A percentile compares a stretch with the other conserved stretches of the same genome.
phyloP scores from a whole-genome alignment of 2,329 filamentous ascomycete species.

The Alternaria metachromatica region DNA sequence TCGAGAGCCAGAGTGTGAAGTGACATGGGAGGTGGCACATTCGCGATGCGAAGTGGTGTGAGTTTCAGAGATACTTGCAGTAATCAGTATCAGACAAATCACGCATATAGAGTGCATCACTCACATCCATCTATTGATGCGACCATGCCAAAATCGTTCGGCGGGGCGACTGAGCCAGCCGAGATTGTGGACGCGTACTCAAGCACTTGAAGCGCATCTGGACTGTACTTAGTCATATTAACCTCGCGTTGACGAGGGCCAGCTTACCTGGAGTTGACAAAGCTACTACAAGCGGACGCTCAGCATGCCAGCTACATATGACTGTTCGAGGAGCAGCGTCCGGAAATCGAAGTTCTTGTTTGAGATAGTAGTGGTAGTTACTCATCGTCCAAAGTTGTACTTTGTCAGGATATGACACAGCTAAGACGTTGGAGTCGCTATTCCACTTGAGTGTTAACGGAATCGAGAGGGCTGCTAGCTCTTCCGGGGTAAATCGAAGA shows the following conservation, averaged over 20 bases:
- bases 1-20: constrained; percentile 73
- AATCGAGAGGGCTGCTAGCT: constrained; percentile 61
- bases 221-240: neutral
- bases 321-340: constrained; percentile 21
- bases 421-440: constrained; percentile 86
- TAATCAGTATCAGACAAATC: constrained; percentile 21
- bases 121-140: constrained; percentile 82
- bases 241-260: neutral
- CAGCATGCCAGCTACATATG: constrained; percentile 75
- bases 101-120: constrained; percentile 24
- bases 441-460: constrained; percentile 83
- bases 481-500: constrained; percentile 70
- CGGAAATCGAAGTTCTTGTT: constrained; percentile 73
- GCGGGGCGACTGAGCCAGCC: constrained; percentile 72
- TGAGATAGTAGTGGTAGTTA: constrained; percentile 98
- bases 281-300: constrained; percentile 75
- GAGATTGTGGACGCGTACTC: constrained; percentile 72
- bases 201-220: constrained; percentile 61
- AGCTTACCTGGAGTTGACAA: constrained; percentile 51
- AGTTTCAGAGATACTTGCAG: constrained; percentile 70
- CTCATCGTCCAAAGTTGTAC: constrained; percentile 97
- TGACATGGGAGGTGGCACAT: constrained; percentile 92
- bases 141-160: constrained; percentile 78
- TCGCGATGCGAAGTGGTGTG: constrained; percentile 82
- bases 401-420: constrained; percentile 74